Base-by-base conservation (phyloP, 305 asterid genomes). In the Solanum hybrid region DNA sequence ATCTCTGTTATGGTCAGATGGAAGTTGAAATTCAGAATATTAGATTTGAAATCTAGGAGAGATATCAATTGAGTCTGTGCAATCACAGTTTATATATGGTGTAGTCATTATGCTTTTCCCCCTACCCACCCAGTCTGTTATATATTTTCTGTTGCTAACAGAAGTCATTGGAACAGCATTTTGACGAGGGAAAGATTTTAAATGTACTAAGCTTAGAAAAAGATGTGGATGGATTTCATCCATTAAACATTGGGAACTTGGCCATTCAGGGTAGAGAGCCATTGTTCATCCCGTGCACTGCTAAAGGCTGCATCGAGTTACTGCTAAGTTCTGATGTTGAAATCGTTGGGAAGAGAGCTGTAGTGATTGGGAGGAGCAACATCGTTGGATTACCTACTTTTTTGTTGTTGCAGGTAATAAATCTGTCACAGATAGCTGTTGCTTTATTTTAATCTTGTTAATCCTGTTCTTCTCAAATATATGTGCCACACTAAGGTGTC, bases 171-270 rank as follows among this genome's bases (percentile, higher is more conserved):
- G 33, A 89, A 90, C 96, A 96, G 98, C 98, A 97, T 91, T 88
- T 97, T 96, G 92, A 97, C n/a, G 96, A 93, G 90, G 94, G 93
- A 89, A 95, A 93, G 86, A 94, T 96, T 90, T 93, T 97, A 92
- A 93, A 92, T 91, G 79, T 68, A 89, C 91, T 97, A 92, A 92
- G 93, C 90, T 92, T 97, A 20, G 95, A 96, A 73, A 97, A 97
- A 91, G 99, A 97, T 85, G 99, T 97, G 51, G 99, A 97, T 92
- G 99, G 99, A 65, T 94, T 97, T 90, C 98, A 97, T 93, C 98
- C 99, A 45, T 91, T 96, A 86, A 97, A 97, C 93, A 96, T 95
- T 45, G 99, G 98, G 90, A 94, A 93, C 89, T 91, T 97, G 91
- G 96, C 99, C 86, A 91, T 96, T 96, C 93, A 89, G 90, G 98